Evolutionary conservation across 306 rosid species (phyloP), one percentile per base, ranked within the genome.

Genomic region (Comarum palustre): DNA sequence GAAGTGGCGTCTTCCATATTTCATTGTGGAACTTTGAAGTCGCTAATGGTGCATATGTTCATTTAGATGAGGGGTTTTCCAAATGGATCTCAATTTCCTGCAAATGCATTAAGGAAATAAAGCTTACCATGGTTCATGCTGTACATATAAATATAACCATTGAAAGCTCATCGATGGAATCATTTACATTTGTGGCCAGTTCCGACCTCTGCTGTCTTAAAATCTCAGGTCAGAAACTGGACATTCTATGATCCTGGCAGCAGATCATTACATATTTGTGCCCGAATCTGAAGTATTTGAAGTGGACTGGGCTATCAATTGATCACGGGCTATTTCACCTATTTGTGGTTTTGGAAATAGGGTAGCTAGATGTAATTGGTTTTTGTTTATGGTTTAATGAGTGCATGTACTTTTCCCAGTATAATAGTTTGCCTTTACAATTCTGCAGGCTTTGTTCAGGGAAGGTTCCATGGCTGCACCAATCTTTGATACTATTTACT

Each of bases 51-150:
- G 17, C 8, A 3, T 12, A 6, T 13, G 65, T 59, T 15, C 6
- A 2, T 14, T 4, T 59, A 6, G 4, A 0, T 5, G 65, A 59
- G 9, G 65, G 10, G 39, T 29, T 59, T 59, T 13, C 10, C 39
- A 29, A 27, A 16, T 59, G 65, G 65, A 59, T 59, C 39, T 29
- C 65, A 27, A 1, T 10, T 16, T 59, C 65, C 17, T 27, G 65
- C 65, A 59, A 59, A 59, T 59, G 19, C 8, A 59, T 27, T 27
- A 27, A 29, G 38, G 39, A 59, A 29, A 11, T 59, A 5, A 2
- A 16, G 39, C n/a, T 29, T 3, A 0, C 3, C 1, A 3, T 0
- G 2, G 41, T 59, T 29, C 4, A 3, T 2, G 0, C 1, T 0
- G 38, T 27, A 13, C n/a, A n/a, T n/a, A n/a, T n/a, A n/a, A 29